Conservation (phyloP, 108 stramenopile genomes). For the Bacterosira constricta region DNA sequence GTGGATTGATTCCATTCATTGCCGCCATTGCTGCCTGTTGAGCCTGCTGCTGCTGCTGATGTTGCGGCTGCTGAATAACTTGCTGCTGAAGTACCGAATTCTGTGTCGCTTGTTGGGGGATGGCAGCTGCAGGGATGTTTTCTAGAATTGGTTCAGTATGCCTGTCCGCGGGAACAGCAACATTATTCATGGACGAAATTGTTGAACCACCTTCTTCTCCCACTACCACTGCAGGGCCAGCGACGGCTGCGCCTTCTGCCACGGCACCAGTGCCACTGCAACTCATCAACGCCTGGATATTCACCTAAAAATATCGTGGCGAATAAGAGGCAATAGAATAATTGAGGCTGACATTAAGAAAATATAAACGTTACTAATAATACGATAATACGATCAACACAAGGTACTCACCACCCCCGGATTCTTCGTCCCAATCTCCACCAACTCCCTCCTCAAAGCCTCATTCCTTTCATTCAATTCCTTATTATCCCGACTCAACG, state of each 20-base stretch:
- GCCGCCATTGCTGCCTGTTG: background rate
- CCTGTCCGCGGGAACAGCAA: too few relatives aligned
- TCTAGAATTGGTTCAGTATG: too few relatives aligned
- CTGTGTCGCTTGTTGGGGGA: too few relatives aligned
- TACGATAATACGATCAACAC: background rate
- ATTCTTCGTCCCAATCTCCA: constrained; percentile 85
- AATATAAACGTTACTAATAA: too few relatives aligned
- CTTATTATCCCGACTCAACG: constrained; percentile 82
- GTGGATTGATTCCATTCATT: background rate
- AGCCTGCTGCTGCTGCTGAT: background rate
- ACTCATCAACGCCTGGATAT: constrained; percentile 9
- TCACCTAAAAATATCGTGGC: background rate
- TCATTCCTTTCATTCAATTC: constrained; percentile 86
- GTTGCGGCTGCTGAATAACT: background rate
- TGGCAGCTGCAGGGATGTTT: too few relatives aligned
- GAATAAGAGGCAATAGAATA: too few relatives aligned
- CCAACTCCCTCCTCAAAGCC: constrained; percentile 61
- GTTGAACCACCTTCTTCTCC: background rate
- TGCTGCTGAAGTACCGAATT: too few relatives aligned
- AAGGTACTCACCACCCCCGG: constrained; percentile 56
- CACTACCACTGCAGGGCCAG: background rate
- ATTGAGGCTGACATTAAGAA: too few relatives aligned
- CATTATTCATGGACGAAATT: too few relatives aligned
- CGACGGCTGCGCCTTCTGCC: background rate
- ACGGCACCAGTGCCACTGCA: background rate